Base-by-base conservation (phyloP, 768 basidiomycete species). In the Tylopilus subfusipes region DNA sequence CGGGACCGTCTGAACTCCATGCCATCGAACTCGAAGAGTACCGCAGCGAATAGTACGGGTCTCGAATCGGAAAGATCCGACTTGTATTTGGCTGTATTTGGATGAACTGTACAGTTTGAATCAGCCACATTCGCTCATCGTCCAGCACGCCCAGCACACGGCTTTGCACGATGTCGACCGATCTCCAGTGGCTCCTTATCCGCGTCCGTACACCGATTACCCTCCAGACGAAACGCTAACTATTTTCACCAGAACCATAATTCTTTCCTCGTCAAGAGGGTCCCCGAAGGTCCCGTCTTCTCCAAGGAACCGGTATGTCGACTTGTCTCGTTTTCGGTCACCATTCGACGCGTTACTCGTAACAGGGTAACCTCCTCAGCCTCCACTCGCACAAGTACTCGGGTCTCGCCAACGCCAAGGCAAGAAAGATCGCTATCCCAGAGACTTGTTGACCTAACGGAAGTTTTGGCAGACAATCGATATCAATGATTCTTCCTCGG, bases 341-440 rank as follows among this genome's bases (percentile, higher is more conserved):
- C 14, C n/a, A 33, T 25, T 48, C 10, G 55, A 65, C 61, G 19
- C 34, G 51, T 56, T 29, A 1, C 38, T 42, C 42, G 21, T 45
- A 19, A 53, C 55, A 92, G 91, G 93, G 90, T 62, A 93, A 93
- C 77, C 83, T 93, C 71, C 78, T 80, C 55, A 93, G 90, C 77
- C 64, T 92, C 61, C 88, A 94, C 78, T 94, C 93, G n/a, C 80
- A 82, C 81, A 96, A 95, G 70, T 93, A 81, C 79, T 96, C 93
- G 55, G 92, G 93, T 54, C 77, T 95, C 55, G 84, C 88, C 66
- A 94, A 95, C 80, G 59, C 77, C 66, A 93, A 88, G 84, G 89
- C 87, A 53, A 56, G 72, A 31, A 27, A 27, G 30, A 5, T 48
- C 9, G 21, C 21, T 18, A 16, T 12, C 36, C 31, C 34, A 10